Conservation (phyloP, 1,139 yeast genomes). For the Kluyveromyces sp. region DNA sequence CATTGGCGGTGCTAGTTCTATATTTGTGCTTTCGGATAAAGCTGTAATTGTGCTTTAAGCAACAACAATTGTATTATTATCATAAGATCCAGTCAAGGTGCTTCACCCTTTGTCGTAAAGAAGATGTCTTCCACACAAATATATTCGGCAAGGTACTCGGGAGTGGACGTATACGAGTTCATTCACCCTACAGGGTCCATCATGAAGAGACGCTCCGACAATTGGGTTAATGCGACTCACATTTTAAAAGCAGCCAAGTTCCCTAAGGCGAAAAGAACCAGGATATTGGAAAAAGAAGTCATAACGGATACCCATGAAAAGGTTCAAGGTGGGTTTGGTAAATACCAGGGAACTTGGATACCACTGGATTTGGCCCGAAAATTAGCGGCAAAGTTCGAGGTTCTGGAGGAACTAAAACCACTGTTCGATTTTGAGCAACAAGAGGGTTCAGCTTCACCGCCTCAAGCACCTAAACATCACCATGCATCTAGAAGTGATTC, state of each 20-base stretch:
- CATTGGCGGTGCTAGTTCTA: no score
- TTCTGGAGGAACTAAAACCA: slow-evolving; percentile 56
- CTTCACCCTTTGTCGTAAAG: not conserved
- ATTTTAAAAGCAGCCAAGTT: slow-evolving; percentile 89
- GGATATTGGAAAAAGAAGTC: slow-evolving; percentile 86
- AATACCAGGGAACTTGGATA: slow-evolving; percentile 97
- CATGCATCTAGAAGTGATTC: slow-evolving; percentile 45
- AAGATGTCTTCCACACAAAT: slow-evolving; percentile 34
- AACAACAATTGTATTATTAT: slow-evolving; percentile 4
- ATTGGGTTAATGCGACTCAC: slow-evolving; percentile 98
- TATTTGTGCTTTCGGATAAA: no score
- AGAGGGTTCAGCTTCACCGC: slow-evolving; percentile 63
- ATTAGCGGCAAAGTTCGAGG: slow-evolving; percentile 65
- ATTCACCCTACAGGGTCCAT: slow-evolving; percentile 76
- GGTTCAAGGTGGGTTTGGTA: slow-evolving; percentile 95
- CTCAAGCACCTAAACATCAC: slow-evolving; percentile 79
- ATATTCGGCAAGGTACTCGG: slow-evolving; percentile 75
- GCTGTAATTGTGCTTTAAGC: not conserved
- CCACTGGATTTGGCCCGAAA: slow-evolving; percentile 58
- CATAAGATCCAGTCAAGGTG: slow-evolving; percentile 1
- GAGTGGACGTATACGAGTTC: slow-evolving; percentile 86
- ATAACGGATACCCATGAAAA: slow-evolving; percentile 83
- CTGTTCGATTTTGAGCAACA: slow-evolving; percentile 56
- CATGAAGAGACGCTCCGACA: slow-evolving; percentile 85
- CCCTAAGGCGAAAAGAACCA: slow-evolving; percentile 89